Percentiles rank a stretch among this genome's conserved stretches.
Evolutionary conservation across 2,329 filamentous ascomycete species (phyloP).

Genomic region (Colletotrichum sp.): DNA sequence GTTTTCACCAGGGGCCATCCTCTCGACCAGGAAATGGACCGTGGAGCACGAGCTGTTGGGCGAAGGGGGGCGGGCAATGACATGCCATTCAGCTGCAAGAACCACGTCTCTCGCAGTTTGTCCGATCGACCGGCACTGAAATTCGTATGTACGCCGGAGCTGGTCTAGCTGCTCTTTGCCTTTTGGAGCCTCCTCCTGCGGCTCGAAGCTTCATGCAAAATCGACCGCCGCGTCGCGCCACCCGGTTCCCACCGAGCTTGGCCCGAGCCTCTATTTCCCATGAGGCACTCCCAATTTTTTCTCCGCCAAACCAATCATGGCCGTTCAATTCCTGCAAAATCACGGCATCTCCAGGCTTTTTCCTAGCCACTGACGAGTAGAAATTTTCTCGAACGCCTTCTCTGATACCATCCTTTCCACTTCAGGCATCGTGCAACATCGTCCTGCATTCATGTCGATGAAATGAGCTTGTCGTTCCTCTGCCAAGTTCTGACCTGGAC

Average conservation of each 20-base stretch:
- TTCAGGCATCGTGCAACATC: not conserved
- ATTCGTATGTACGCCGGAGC: not conserved
- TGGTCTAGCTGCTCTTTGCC: not conserved
- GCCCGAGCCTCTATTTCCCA: slow-evolving; percentile 2
- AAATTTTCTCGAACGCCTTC: slow-evolving; percentile 11
- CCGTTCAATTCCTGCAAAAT: not conserved
- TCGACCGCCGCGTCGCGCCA: slow-evolving; percentile 2
- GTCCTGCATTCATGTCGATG: not conserved
- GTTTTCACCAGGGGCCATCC: not conserved
- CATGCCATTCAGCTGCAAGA: slow-evolving; percentile 8
- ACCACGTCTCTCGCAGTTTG: not conserved
- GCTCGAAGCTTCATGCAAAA: not conserved
- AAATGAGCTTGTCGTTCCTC: not conserved
- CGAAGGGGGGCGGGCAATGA: not conserved
- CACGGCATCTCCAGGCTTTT: not conserved
- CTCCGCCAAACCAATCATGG: not conserved
- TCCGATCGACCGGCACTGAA: not conserved
- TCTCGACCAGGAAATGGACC: not conserved
- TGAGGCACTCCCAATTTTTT: not conserved
- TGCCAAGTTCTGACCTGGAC: not conserved
- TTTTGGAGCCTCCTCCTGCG: not conserved
- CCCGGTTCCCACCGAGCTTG: slow-evolving; percentile 10
- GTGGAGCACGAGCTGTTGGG: not conserved
- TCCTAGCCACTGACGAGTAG: not conserved
- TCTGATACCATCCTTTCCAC: not conserved